Conservation (phyloP, 495 filamentous ascomycete genomes). For the Elasticomyces elasticus region DNA sequence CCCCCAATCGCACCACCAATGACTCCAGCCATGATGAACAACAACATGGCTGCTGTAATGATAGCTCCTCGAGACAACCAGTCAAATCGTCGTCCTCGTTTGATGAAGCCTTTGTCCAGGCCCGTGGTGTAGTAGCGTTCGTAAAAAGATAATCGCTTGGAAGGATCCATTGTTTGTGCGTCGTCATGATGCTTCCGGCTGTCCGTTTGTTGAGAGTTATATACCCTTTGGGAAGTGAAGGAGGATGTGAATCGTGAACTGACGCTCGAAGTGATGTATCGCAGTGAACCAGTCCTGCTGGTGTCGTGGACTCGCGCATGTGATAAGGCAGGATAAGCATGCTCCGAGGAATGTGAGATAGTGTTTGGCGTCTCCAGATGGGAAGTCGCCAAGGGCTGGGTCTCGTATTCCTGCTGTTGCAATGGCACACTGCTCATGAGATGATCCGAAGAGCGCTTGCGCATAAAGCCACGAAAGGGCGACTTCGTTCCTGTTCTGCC, state of each 20-base stretch:
- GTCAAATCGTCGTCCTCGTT: not conserved
- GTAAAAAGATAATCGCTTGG: not conserved
- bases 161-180: not conserved
- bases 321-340: not conserved
- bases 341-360: not conserved
- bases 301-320: not conserved
- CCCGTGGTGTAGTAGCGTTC: not conserved
- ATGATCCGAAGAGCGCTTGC: not conserved
- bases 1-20: conserved; percentile 6
- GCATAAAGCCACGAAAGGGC: not conserved
- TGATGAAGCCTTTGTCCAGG: not conserved
- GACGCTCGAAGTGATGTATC: not conserved
- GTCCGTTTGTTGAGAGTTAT: not conserved
- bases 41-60: not conserved
- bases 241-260: too few relatives aligned
- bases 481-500: not conserved
- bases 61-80: not conserved
- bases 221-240: too few relatives aligned
- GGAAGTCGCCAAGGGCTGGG: not conserved
- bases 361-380: not conserved
- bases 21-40: conserved; percentile 8
- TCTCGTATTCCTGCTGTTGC: not conserved
- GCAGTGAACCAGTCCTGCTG: not conserved
- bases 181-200: not conserved
- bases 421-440: not conserved